These are phyloP conservation scores for Achlya hypogyna DNA, from an alignment of 352 stramenopile genomes.

Conservation along the genomic window DNA sequence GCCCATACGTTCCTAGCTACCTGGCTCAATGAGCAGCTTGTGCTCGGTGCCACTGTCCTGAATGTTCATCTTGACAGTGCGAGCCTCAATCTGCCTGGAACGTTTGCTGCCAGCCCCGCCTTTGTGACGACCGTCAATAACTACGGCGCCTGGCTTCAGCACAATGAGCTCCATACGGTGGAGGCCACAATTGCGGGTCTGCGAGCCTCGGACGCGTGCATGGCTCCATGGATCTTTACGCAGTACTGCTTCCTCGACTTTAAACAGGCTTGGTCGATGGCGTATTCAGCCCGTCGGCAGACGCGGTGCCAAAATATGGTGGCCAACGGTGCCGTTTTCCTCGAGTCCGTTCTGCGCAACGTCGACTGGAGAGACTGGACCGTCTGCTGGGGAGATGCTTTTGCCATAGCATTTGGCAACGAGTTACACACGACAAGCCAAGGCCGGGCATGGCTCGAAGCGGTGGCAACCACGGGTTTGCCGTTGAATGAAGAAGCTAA, in stretches of 20 bases:
- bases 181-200: background rate
- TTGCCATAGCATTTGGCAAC: background rate
- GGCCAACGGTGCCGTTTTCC: slow-evolving; percentile 5
- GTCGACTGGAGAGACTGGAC: background rate
- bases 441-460: background rate
- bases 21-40: slow-evolving; percentile 9
- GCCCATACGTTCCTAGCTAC: background rate
- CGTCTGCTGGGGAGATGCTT: background rate
- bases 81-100: background rate
- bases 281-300: background rate
- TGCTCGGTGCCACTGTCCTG: background rate
- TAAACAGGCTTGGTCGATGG: background rate
- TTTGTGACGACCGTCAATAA: background rate
- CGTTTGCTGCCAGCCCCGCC: background rate
- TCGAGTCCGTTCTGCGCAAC: slow-evolving; percentile 8
- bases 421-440: background rate
- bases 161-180: background rate
- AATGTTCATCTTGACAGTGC: background rate
- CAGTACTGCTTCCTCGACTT: slow-evolving; percentile 12
- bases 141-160: background rate
- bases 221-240: slow-evolving; percentile 1
- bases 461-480: background rate
- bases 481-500: background rate
- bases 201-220: background rate
- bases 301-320: background rate